Percentiles rank a stretch among this genome's conserved stretches.
These are phyloP conservation scores for Sporothrix luriei DNA, from an alignment of 2,329 filamentous ascomycete genomes.

Conservation along the genomic window DNA sequence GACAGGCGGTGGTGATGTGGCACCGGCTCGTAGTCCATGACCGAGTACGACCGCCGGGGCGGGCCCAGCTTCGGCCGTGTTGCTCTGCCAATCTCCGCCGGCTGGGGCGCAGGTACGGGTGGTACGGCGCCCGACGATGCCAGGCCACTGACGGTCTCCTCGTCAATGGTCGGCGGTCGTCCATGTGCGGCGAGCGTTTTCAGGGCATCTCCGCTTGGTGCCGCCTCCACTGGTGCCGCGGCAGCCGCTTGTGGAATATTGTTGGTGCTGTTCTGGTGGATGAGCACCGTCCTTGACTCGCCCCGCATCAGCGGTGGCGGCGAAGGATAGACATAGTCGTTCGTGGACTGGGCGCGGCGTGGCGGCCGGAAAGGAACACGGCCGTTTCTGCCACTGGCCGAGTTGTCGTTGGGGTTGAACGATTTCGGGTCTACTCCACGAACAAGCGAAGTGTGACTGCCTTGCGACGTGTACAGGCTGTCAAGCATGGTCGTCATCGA, in stretches of 20 bases:
- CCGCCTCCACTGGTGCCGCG: background rate
- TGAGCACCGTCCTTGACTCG: constrained; percentile 31
- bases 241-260: background rate
- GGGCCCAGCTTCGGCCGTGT: constrained; percentile 47
- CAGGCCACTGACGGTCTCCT: constrained; percentile 25
- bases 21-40: constrained; percentile 62
- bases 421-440: constrained; percentile 36
- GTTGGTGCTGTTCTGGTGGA: constrained; percentile 28
- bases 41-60: constrained; percentile 61
- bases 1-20: constrained; percentile 54
- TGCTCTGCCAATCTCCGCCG: background rate
- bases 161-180: constrained; percentile 33
- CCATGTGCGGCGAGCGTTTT: background rate
- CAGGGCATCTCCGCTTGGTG: background rate
- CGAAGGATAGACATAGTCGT: constrained; percentile 47
- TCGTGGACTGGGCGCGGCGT: constrained; percentile 52
- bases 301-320: constrained; percentile 34
- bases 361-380: constrained; percentile 45
- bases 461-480: constrained; percentile 39
- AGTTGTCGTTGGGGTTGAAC: constrained; percentile 49
- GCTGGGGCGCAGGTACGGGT: background rate
- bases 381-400: constrained; percentile 45
- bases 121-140: background rate
- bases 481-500: constrained; percentile 41
- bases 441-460: constrained; percentile 34